A percentile compares a stretch with the other conserved stretches of the same genome.
These are phyloP conservation scores for Aspergillus saccharolyticus DNA, from an alignment of 495 filamentous ascomycete species.

Conservation along the genomic window DNA sequence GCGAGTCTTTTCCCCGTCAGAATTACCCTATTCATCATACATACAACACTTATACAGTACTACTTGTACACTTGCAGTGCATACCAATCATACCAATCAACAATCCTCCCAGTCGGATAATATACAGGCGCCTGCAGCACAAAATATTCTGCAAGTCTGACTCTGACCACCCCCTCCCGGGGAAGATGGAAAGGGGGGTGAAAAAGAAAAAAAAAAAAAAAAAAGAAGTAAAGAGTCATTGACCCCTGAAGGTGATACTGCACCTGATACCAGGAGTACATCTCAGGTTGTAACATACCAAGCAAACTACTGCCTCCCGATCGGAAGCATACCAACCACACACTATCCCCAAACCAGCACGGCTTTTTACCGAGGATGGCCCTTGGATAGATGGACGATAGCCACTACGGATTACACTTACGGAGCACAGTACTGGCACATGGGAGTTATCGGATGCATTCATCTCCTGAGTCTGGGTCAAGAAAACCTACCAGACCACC, in stretches of 20 bases:
- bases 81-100: not conserved
- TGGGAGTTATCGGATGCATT: not conserved
- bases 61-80: not conserved
- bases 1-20: not conserved
- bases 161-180: not conserved
- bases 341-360: slow-evolving; percentile 1
- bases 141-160: not conserved
- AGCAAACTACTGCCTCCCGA: not conserved
- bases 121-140: not conserved
- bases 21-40: not conserved
- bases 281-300: not conserved
- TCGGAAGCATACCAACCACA: not conserved
- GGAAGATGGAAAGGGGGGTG: not conserved
- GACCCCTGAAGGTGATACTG: not conserved
- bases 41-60: not conserved
- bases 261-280: not conserved
- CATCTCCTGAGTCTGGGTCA: too few species aligned
- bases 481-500: too few species aligned
- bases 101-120: not conserved
- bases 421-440: too few species aligned
- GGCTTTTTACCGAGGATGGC: not conserved
- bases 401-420: too few species aligned
- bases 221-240: too few species aligned
- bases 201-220: not conserved
- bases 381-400: not conserved